Base-by-base conservation (phyloP, 805 yeast species). In the Sungouiella thailandica region DNA sequence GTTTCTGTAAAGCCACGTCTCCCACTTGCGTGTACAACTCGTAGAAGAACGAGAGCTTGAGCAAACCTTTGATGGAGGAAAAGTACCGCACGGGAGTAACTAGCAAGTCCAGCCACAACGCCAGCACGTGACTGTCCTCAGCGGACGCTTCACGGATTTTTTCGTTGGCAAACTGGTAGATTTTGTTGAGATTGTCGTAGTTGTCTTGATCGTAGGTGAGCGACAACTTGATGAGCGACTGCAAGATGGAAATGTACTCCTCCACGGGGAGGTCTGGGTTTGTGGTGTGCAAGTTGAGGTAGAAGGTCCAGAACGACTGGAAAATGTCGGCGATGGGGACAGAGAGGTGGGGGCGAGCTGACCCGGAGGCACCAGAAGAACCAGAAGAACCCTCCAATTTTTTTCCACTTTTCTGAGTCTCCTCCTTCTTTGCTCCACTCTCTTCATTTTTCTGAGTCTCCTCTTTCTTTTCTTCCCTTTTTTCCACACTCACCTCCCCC, bases 181-280 rank as follows among this genome's bases (percentile, higher is more conserved):
- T 65, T 22, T 60, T 57, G 50, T 84, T 79, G 35, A 88, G 63
- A 53, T 83, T 76, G 4, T 65, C 70, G 40, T 66, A 67, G 37
- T 78, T 74, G 0, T 70, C 62, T 5, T 86, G 83, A 50, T 83
- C 83, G 60, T 79, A 84, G 4, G 71, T 65, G 25, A 86, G 63
- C 0, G 87, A 70, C 28, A 89, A 57, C 41, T 72, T 73, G 32
- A 82, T 68, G 20, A 85, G 67, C n/a, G 82, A 74, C 38, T 79
- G 80, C 28, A 86, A 61, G 14, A 88, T 65, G 1, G 72, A 66
- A 7, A 83, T 71, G 35, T 76, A 74, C 39, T 84, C 90, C 18
- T 72, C 77, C n/a, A 73, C 51, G 1, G 86, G 64, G n/a, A 87
- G 57, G 31, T 78, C 82, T 1, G 85, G 82, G 39, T 82, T 76